Percentiles rank a stretch among this genome's conserved stretches.
Evolutionary conservation across 192 early-diverging fungal genomes (phyloP).

Genomic region (Umbelopsis isabellina): DNA sequence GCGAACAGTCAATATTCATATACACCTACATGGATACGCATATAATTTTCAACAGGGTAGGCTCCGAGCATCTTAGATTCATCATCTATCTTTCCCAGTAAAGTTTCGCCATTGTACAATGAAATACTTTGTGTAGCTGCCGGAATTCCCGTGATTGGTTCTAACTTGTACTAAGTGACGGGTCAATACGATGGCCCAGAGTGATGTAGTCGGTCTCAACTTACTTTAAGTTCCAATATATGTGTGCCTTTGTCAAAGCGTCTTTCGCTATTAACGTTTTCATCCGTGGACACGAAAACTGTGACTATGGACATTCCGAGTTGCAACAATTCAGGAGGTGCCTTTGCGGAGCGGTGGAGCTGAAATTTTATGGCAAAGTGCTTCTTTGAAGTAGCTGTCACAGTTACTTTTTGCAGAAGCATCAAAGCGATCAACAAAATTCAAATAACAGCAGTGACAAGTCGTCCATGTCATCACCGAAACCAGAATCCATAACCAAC

Average conservation of each 20-base stretch:
- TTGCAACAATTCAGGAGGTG: not conserved
- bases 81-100: slow-evolving; percentile 59
- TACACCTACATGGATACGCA: slow-evolving; percentile 67
- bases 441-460: not conserved
- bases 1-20: not conserved
- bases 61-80: slow-evolving; percentile 77
- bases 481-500: too few relatives aligned
- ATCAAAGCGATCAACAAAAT: not conserved
- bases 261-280: slow-evolving; percentile 83
- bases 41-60: slow-evolving; percentile 85
- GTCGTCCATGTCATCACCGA: not conserved
- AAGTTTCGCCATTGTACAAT: slow-evolving; percentile 58
- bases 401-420: not conserved
- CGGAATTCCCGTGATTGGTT: slow-evolving; percentile 91
- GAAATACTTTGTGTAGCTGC: slow-evolving; percentile 63
- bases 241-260: slow-evolving; percentile 78
- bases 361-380: not conserved
- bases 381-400: not conserved
- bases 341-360: not conserved
- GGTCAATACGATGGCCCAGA: not conserved
- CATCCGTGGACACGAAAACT: slow-evolving; percentile 79
- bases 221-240: slow-evolving; percentile 74
- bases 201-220: not conserved
- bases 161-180: slow-evolving; percentile 68
- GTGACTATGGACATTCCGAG: slow-evolving; percentile 78